A percentile compares a stretch with the other conserved stretches of the same genome.
Conservation (phyloP, 306 rosid genomes). For the Bauhinia variegata region DNA sequence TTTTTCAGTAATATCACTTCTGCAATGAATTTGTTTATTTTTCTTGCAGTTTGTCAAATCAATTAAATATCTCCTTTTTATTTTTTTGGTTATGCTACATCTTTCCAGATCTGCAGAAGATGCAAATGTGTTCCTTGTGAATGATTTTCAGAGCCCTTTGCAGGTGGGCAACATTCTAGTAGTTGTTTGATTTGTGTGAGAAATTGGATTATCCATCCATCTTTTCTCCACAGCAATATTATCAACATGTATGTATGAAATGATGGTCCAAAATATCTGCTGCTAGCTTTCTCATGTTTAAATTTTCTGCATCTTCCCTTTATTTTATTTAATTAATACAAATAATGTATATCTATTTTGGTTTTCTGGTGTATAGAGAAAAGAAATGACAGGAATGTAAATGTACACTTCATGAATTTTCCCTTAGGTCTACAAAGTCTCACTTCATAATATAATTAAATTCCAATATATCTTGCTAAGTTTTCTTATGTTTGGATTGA, state of each 20-base stretch:
- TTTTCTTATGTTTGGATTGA: conserved; percentile 45
- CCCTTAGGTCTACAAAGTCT: conserved; percentile 18
- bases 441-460: neutral
- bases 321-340: neutral
- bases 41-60: no score
- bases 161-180: conserved; percentile 60
- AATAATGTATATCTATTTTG: neutral
- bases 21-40: neutral
- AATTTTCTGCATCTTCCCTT: neutral
- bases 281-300: neutral
- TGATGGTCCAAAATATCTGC: neutral
- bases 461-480: conserved; percentile 10
- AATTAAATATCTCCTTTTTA: conserved; percentile 34
- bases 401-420: conserved; percentile 19
- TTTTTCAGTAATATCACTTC: conserved; percentile 1
- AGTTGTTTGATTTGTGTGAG: conserved; percentile 27
- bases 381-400: conserved; percentile 21
- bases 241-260: conserved; percentile 7
- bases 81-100: conserved; percentile 23
- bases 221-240: conserved; percentile 10
- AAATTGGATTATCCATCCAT: conserved; percentile 12
- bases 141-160: conserved; percentile 91
- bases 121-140: conserved; percentile 80
- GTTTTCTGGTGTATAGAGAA: conserved; percentile 5
- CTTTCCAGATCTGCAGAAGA: conserved; percentile 86